Evolutionary conservation across 2,329 filamentous ascomycete species (phyloP), one percentile per base, ranked within the genome.

Genomic region (Malbranchea zuffiana): DNA sequence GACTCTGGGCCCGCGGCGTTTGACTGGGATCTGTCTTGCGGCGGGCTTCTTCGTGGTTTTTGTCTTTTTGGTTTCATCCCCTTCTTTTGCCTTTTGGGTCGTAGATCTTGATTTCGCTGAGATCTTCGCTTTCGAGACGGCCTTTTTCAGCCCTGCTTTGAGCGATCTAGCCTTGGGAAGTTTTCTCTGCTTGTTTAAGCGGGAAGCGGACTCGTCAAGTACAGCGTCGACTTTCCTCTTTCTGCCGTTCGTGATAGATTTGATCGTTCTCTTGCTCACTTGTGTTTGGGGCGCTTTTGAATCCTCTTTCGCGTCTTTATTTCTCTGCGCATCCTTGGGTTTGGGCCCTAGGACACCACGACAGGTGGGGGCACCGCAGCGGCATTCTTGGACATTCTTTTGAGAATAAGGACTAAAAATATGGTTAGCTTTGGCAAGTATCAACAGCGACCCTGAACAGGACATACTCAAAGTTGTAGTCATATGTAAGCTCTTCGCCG

Each of bases 401-500:
- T 67, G 66, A 7, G 72, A 77, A 52, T 70, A 74, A 6, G 69
- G 70, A 43, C 67, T 70, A 27, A 18, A 6, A 23, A 29, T 13
- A 25, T 13, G 31, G 17, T 18, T 32, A 25, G 7, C 33, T 29
- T 13, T 37, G 29, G 47, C 18, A 51, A 44, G 28, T 35, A 27
- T 21, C 25, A 11, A 20, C 20, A 19, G 11, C 20, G 25, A 34
- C 52, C 29, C 54, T 39, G 37, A 39, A 17, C 29, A 13, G 28
- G 17, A 59, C 69, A 56, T 55, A 75, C 71, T 80, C 74, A 46
- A 82, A 82, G 48, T 81, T 81, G 57, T 81, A 81, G 67, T 98
- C 90, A 57, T 98, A 98, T 0, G 87, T 96, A 43, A 98, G 68
- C 61, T 98, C 90, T 45, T 96, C 86, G 16, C 90, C 90, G 7